Evolutionary conservation across 768 basidiomycete genomes (phyloP).

Genomic region (Tephrocybe sp.): DNA sequence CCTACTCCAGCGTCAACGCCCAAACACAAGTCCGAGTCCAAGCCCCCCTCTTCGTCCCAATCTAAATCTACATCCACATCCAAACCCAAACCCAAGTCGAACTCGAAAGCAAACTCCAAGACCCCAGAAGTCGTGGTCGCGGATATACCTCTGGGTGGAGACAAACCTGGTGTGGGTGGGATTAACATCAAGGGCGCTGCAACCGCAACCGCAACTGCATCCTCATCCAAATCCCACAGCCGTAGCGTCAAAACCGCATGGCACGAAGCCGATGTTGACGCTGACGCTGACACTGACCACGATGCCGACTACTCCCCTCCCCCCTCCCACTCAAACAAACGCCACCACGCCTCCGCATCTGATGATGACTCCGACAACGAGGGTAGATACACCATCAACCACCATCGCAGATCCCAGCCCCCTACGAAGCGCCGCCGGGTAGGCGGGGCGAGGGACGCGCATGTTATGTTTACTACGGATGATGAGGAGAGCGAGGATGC

Average conservation of each 20-base stretch:
- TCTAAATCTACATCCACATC: no score
- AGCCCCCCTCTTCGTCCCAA: no score
- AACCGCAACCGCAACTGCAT: background rate
- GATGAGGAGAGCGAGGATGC: conserved; percentile 28
- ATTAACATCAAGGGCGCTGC: no score
- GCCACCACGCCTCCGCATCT: conserved; percentile 1
- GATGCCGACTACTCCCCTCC: conserved; percentile 23
- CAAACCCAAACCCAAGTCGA: no score
- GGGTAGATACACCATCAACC: conserved; percentile 55
- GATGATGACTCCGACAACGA: conserved; percentile 29
- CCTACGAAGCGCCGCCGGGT: conserved; percentile 45
- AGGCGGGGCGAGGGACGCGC: conserved; percentile 34
- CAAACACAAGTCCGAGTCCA: no score
- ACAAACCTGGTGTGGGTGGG: no score
- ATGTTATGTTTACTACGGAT: conserved; percentile 41
- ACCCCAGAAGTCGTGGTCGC: no score
- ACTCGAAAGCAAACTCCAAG: no score
- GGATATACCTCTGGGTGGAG: no score
- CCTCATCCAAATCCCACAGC: conserved; percentile 7
- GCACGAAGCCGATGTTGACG: no score
- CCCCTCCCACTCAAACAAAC: background rate
- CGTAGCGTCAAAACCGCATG: conserved; percentile 34
- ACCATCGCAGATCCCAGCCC: conserved; percentile 27
- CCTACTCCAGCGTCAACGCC: no score
- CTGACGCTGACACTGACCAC: conserved; percentile 26